phyloP scores from a whole-genome alignment of 179 eudicot genomes.

The Heliamphora pulchella region DNA sequence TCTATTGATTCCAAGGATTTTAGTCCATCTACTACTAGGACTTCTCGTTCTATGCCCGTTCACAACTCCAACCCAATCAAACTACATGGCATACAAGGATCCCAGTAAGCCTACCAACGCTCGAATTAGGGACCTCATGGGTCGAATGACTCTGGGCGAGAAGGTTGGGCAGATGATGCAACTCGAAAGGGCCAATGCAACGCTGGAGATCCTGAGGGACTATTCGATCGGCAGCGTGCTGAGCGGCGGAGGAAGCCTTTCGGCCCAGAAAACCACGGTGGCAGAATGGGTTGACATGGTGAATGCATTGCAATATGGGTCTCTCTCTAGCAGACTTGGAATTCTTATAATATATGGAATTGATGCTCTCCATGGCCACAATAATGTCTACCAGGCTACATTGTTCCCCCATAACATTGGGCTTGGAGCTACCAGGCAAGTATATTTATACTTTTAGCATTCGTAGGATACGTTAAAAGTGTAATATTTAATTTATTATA shows the following conservation, averaged over 20 bases:
- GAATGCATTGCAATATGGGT: constrained; percentile 47
- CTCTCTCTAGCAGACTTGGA: constrained; percentile 50
- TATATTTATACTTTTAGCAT: neutral
- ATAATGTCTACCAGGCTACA: constrained; percentile 60
- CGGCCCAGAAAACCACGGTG: constrained; percentile 34
- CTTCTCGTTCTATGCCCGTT: neutral
- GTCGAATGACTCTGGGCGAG: constrained; percentile 41
- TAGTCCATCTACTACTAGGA: neutral
- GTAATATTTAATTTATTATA: no score
- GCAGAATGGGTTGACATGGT: constrained; percentile 55
- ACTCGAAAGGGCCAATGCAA: constrained; percentile 38
- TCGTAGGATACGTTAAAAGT: no score
- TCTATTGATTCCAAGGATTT: neutral
- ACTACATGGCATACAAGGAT: constrained; percentile 39
- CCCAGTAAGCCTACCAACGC: constrained; percentile 33
- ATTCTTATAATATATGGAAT: constrained; percentile 68
- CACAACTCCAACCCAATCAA: constrained; percentile 4
- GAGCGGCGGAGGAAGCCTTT: constrained; percentile 70
- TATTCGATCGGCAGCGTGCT: constrained; percentile 54
- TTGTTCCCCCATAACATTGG: constrained; percentile 67
- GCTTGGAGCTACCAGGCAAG: constrained; percentile 58
- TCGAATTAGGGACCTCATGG: constrained; percentile 39
- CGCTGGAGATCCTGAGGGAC: constrained; percentile 38
- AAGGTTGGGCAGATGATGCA: constrained; percentile 55
- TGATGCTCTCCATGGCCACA: constrained; percentile 69